Evolutionary conservation across 2,329 filamentous ascomycete genomes (phyloP).

Genomic region (Penicillium brasilianum): DNA sequence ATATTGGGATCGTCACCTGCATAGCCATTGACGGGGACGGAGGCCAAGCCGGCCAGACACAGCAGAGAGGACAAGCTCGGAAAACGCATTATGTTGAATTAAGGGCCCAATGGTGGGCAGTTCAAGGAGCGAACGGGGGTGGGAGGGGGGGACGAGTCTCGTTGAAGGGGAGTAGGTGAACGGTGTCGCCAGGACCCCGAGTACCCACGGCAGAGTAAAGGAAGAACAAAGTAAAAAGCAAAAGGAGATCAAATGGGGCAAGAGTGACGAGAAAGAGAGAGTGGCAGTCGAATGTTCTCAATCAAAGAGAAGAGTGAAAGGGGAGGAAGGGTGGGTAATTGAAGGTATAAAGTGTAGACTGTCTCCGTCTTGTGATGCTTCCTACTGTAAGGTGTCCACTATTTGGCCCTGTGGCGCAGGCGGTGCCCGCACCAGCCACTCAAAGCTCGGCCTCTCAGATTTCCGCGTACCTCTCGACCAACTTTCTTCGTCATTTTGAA

Average conservation of each 20-base stretch:
- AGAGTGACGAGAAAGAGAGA: constrained; percentile 4
- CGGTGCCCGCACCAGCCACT: background rate
- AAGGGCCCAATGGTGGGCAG: constrained; percentile 24
- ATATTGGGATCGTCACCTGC: constrained; percentile 59
- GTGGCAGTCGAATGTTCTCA: background rate
- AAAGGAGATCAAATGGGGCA: constrained; percentile 3
- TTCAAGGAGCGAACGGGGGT: constrained; percentile 31
- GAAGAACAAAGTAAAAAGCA: constrained; percentile 1
- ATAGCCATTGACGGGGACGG: constrained; percentile 45
- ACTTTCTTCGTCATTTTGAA: constrained; percentile 2
- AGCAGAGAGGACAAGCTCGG: constrained; percentile 42
- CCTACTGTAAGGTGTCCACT: constrained; percentile 10
- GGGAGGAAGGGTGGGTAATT: background rate
- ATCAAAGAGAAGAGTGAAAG: background rate
- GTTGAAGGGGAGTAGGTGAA: constrained; percentile 2
- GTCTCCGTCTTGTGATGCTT: background rate
- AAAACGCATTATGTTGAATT: constrained; percentile 38
- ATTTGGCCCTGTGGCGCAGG: background rate
- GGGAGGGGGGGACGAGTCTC: constrained; percentile 11
- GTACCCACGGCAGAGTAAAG: constrained; percentile 14
- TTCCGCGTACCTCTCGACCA: background rate
- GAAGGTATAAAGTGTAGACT: background rate
- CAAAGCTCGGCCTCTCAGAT: constrained; percentile 1
- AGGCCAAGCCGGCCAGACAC: constrained; percentile 42
- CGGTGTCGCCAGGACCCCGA: constrained; percentile 35